phyloP scores from a whole-genome alignment of 306 rosid species.

The Medicago arabica region DNA sequence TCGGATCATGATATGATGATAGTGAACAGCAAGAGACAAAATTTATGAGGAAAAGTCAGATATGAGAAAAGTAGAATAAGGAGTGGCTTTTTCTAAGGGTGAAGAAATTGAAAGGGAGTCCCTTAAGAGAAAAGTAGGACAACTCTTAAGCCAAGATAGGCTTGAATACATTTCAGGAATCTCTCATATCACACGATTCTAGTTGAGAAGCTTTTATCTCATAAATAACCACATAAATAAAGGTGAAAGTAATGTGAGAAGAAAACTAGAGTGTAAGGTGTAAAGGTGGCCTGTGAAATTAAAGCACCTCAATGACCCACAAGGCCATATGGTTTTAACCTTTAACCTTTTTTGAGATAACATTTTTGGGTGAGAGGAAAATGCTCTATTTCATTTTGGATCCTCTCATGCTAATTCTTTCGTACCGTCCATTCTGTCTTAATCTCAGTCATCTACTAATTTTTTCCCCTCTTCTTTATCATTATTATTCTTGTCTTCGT shows the following conservation, averaged over 20 bases:
- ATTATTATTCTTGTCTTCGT: too few species aligned
- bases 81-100: slow-evolving; percentile 42
- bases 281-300: background rate
- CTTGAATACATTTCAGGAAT: slow-evolving; percentile 36
- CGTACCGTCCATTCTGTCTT: too few species aligned
- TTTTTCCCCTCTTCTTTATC: too few species aligned
- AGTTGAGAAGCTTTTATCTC: slow-evolving; percentile 11
- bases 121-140: slow-evolving; percentile 51
- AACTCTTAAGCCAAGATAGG: slow-evolving; percentile 43
- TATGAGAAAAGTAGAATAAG: slow-evolving; percentile 31
- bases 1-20: slow-evolving; percentile 28
- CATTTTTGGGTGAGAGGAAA: too few species aligned
- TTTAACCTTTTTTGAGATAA: too few species aligned
- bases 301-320: background rate
- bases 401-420: too few species aligned
- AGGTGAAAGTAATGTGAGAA: slow-evolving; percentile 19
- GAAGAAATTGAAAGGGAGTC: slow-evolving; percentile 20
- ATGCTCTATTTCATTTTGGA: too few species aligned
- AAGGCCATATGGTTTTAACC: background rate
- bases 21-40: slow-evolving; percentile 57
- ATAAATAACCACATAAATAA: background rate
- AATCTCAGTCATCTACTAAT: too few species aligned
- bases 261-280: background rate
- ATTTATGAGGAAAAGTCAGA: slow-evolving; percentile 49
- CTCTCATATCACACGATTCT: slow-evolving; percentile 43